Base-by-base conservation (phyloP, 129 eudicot species). In the Chrysanthemum seticuspe region DNA sequence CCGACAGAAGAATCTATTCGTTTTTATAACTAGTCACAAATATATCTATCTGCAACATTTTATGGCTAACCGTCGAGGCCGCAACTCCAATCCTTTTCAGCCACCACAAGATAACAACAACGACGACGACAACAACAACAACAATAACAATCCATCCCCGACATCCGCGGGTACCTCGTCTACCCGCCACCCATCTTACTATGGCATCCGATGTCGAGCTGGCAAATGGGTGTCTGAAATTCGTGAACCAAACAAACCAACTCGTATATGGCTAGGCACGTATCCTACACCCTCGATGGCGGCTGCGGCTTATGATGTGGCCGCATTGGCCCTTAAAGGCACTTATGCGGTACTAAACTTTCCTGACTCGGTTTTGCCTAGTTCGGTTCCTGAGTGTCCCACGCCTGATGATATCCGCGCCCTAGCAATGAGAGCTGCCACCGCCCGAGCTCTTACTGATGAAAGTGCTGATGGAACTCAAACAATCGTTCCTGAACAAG, bases 221-320 rank as follows among this genome's bases (percentile, higher is more conserved):
- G 92, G 92, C 5, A 89, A 89, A 71, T 89, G 96, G 96, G 90
- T 87, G 19, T 86, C 92, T 8, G 96, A 89, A 34, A 85, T 89
- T 18, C 85, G 96, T 0, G 92, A 89, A 76, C 96, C 96, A 19
- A 73, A 83, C 16, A 80, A 80, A 49, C 67, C 87, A 1, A 86
- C 57, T 0, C 84, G 96, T 10, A 89, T 89, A 10, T 89, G 96
- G 96, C 88, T 89, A 1, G 96, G 96, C 0, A 89, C 96, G 0
- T 89, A 72, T 64, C 80, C 87, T 12, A 86, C 89, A 0, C 87
- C 96, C 6, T 92, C 87, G 72, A 85, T 86, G 85, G 96, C 96
- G 0, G 92, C 89, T 2, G 91, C 85, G 1, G 96, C 96, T 3
- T 84, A 89, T 29, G 96, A 89, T 40, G 96, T 84, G 60, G 96